Conservation (phyloP, 2,329 filamentous ascomycete species). For the Xylaria digitata region DNA sequence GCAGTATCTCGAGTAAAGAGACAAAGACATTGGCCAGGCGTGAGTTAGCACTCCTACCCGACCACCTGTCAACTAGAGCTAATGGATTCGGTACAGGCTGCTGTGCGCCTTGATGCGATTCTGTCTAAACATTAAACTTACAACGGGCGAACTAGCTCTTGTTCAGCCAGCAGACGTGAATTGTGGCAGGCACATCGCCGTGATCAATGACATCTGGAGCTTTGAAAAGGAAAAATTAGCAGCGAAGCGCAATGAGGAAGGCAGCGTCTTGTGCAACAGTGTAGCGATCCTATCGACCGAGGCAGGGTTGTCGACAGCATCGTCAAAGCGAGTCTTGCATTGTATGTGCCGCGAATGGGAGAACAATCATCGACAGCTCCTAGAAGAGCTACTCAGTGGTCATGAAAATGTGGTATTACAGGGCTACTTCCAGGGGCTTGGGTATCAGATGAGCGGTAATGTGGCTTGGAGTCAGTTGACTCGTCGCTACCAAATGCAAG, state of each 20-base stretch:
- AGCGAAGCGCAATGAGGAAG: neutral
- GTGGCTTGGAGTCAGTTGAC: constrained; percentile 1
- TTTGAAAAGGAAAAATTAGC: constrained; percentile 16
- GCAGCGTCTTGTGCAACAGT: constrained; percentile 11
- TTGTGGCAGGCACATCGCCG: neutral
- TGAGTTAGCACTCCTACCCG: constrained; percentile 3
- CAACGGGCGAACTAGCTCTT: neutral
- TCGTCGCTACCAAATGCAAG: too few relatives aligned
- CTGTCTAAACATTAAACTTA: neutral
- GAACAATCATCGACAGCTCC: neutral
- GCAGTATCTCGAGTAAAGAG: constrained; percentile 20
- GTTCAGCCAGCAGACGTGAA: constrained; percentile 12
- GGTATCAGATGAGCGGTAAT: neutral
- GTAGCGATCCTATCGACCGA: constrained; percentile 19
- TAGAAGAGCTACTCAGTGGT: neutral
- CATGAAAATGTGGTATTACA: too few relatives aligned
- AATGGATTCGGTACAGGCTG: too few relatives aligned
- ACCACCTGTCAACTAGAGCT: too few relatives aligned
- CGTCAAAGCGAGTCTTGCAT: constrained; percentile 15
- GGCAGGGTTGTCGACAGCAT: constrained; percentile 1
- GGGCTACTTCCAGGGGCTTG: neutral
- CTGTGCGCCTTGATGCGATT: constrained; percentile 17
- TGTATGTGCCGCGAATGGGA: constrained; percentile 22
- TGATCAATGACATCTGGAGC: constrained; percentile 25
- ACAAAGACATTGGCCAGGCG: constrained; percentile 22